phyloP scores from a whole-genome alignment of 2,329 filamentous ascomycete genomes.

The Fusarium lyarnte region DNA sequence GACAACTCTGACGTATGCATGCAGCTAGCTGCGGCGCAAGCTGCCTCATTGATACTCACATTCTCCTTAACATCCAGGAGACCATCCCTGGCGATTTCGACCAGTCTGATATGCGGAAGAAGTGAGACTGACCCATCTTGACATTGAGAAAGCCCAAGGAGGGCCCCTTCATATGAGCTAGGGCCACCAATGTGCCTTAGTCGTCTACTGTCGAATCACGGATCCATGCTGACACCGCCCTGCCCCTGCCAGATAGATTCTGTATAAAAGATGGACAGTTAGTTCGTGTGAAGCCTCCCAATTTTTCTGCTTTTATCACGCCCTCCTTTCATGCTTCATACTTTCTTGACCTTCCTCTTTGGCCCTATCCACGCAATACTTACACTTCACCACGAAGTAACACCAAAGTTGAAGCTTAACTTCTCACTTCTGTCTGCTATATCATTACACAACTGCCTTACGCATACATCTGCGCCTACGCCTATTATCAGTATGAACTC shows the following conservation, averaged over 20 bases:
- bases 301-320: slow-evolving; percentile 60
- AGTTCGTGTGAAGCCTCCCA: slow-evolving; percentile 26
- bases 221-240: slow-evolving; percentile 42
- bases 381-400: slow-evolving; percentile 36
- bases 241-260: slow-evolving; percentile 38
- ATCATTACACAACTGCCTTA: slow-evolving; percentile 57
- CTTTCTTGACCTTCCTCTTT: slow-evolving; percentile 34
- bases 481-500: slow-evolving; percentile 57
- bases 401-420: slow-evolving; percentile 55
- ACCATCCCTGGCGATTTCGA: neutral
- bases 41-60: neutral
- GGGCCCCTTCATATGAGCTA: neutral
- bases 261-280: slow-evolving; percentile 37
- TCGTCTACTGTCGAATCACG: slow-evolving; percentile 18
- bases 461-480: slow-evolving; percentile 54
- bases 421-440: slow-evolving; percentile 55
- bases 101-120: neutral
- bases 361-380: slow-evolving; percentile 35
- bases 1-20: neutral
- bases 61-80: neutral
- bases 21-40: neutral
- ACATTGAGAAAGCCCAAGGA: neutral
- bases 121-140: neutral
- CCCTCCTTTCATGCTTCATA: slow-evolving; percentile 60
- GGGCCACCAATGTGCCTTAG: slow-evolving; percentile 26